Percentiles rank a stretch among this genome's conserved stretches.
phyloP scores from a whole-genome alignment of 2,329 filamentous ascomycete species.

The Pseudocercospora crystallina region DNA sequence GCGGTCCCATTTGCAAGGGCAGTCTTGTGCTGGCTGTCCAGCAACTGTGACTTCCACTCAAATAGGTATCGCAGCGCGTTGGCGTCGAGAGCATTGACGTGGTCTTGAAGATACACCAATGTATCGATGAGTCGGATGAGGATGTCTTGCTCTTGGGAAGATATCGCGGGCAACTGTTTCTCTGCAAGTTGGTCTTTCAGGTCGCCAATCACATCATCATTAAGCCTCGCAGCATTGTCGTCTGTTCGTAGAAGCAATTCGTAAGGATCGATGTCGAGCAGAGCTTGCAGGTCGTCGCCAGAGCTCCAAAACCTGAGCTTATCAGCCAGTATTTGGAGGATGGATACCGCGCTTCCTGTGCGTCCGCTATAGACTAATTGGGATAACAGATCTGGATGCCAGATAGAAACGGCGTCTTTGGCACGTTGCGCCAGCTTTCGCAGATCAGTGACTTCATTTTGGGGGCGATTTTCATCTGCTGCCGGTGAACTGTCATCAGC shows the following conservation, averaged over 20 bases:
- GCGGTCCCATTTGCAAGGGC: slow-evolving; percentile 27
- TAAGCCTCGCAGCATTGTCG: slow-evolving; percentile 26
- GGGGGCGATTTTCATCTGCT: slow-evolving; percentile 6
- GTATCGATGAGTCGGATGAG: slow-evolving; percentile 28
- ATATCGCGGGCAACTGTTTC: slow-evolving; percentile 48
- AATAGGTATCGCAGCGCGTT: slow-evolving; percentile 34
- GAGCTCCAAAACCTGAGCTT: slow-evolving; percentile 80
- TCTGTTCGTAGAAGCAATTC: slow-evolving; percentile 33
- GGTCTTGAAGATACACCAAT: slow-evolving; percentile 27
- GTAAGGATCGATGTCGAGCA: slow-evolving; percentile 52
- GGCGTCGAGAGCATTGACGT: slow-evolving; percentile 28
- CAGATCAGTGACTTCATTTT: slow-evolving; percentile 5
- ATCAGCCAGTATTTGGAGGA: slow-evolving; percentile 70
- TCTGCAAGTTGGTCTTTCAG: slow-evolving; percentile 40
- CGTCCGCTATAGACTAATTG: slow-evolving; percentile 86
- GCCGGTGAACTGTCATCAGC: slow-evolving; percentile 38
- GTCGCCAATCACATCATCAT: slow-evolving; percentile 24
- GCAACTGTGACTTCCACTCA: slow-evolving; percentile 31
- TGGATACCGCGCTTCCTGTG: slow-evolving; percentile 65
- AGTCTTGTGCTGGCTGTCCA: slow-evolving; percentile 10
- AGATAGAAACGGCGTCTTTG: slow-evolving; percentile 84
- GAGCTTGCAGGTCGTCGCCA: slow-evolving; percentile 76
- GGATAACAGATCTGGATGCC: slow-evolving; percentile 86
- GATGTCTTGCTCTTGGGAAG: slow-evolving; percentile 25
- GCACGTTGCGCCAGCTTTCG: slow-evolving; percentile 42